Evolutionary conservation across 2,329 filamentous ascomycete species (phyloP).

Genomic region (Penicillium sp.): DNA sequence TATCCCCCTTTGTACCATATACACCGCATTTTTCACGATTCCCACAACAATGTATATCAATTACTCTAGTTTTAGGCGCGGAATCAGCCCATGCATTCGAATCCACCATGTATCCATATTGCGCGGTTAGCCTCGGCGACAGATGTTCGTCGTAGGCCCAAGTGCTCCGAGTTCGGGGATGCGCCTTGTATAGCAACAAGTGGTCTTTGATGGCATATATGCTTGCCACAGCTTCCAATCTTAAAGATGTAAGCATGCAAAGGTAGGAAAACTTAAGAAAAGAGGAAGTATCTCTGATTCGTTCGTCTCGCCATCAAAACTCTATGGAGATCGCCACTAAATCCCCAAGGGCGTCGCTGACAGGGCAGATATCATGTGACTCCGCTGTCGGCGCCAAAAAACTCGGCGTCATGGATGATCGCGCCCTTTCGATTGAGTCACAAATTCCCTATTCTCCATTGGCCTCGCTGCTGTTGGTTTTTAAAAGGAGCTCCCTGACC

Average conservation of each 20-base stretch:
- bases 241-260: neutral
- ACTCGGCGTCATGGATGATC: slow-evolving; percentile 26
- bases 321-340: neutral
- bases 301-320: neutral
- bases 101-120: slow-evolving; percentile 6
- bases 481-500: neutral
- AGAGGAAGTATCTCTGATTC: neutral
- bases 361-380: slow-evolving; percentile 20
- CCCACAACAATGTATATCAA: neutral
- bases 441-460: slow-evolving; percentile 24
- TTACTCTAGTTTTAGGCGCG: neutral
- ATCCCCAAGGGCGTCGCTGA: neutral
- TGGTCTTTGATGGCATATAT: neutral
- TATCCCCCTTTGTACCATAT: slow-evolving; percentile 11
- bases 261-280: neutral
- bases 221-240: neutral
- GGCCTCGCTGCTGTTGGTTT: slow-evolving; percentile 9
- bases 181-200: neutral
- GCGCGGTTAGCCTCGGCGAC: slow-evolving; percentile 18
- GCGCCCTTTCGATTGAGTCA: slow-evolving; percentile 23
- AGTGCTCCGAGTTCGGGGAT: slow-evolving; percentile 20
- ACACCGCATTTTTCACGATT: neutral
- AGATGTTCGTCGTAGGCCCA: neutral
- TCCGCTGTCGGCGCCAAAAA: slow-evolving; percentile 30
- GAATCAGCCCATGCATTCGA: neutral